Base-by-base conservation (phyloP, 1,139 yeast species). In the Suhomyces bolitotheri region DNA sequence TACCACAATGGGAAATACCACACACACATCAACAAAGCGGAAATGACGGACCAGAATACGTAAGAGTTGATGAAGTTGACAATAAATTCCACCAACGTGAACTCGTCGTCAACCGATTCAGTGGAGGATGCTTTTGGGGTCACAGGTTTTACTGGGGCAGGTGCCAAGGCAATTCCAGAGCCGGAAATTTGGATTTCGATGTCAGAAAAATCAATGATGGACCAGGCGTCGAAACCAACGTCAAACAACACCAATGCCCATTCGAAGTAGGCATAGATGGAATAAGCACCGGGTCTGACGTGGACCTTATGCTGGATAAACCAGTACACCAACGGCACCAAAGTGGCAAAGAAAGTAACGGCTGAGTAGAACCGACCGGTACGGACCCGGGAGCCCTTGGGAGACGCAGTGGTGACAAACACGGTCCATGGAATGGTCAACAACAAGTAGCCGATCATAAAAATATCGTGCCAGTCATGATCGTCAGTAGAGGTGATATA, bases 1-100 rank as follows among this genome's bases (percentile, higher is more conserved):
- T 84, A 78, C 98, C 98, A 92, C 43, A 92, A 71, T 12, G 98
- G 98, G 71, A 92, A 92, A 64, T 86, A 88, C 98, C 98, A 92
- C 33, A 92, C 82, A 53, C 94, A 79, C 40, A 94, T 73, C 34
- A 89, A 84, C 43, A 92, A 66, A 0, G 96, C 77, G 1, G 97
- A 84, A 32, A 79, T 50, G 13, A 82, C 80, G 0, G 97, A 73
- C 96, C 97, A 92, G 56, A 86, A 86, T 39, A 87, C 71, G 55
- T 78, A 82, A 5, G 89, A 70, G 50, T 83, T 82, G 45, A 73
- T 50, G 14, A 66, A 55, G 51, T 79, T 76, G 23, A 72, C 58
- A 2, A 71, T 15, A 32, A 80, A 64, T 41, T 73, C 75, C 21
- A 66, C 31, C 34, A 56, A 54, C 1, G 79, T 47, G 42, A 60